Percentiles rank a stretch among this genome's conserved stretches.
These are phyloP conservation scores for Tinospora cordifolia DNA, from an alignment of 164 flowering plant genomes.

Conservation along the genomic window DNA sequence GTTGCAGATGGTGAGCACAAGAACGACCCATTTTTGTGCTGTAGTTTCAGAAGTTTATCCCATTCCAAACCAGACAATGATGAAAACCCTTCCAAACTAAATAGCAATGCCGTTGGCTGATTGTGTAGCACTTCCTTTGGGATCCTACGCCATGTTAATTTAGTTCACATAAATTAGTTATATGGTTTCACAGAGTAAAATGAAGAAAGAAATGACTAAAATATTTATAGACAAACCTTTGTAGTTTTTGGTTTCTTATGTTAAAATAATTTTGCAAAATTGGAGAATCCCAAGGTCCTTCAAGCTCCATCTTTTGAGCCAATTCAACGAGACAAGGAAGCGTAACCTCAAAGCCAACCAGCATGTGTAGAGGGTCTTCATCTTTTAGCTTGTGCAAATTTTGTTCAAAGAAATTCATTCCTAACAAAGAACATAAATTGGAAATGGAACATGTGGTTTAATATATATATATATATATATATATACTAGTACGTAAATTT, in stretches of 20 bases:
- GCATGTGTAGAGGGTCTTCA: slow-evolving; percentile 80
- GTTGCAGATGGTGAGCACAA: slow-evolving; percentile 63
- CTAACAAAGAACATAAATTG: slow-evolving; percentile 29
- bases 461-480: too few species aligned
- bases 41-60: slow-evolving; percentile 71
- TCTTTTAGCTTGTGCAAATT: slow-evolving; percentile 53
- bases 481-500: neutral
- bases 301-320: slow-evolving; percentile 38
- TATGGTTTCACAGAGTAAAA: slow-evolving; percentile 10
- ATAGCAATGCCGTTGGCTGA: slow-evolving; percentile 76
- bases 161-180: neutral
- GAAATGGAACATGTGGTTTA: too few species aligned
- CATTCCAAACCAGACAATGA: slow-evolving; percentile 71
- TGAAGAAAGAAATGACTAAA: neutral
- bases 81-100: slow-evolving; percentile 96
- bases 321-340: slow-evolving; percentile 72
- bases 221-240: neutral
- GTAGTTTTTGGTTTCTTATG: neutral
- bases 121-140: slow-evolving; percentile 71
- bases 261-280: slow-evolving; percentile 29
- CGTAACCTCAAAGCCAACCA: slow-evolving; percentile 82
- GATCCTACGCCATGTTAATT: slow-evolving; percentile 57
- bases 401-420: slow-evolving; percentile 43
- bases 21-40: slow-evolving; percentile 80
- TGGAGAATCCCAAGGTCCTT: slow-evolving; percentile 46